Conservation (phyloP, 768 basidiomycete species). For the Thelephora aurantiotincta region DNA sequence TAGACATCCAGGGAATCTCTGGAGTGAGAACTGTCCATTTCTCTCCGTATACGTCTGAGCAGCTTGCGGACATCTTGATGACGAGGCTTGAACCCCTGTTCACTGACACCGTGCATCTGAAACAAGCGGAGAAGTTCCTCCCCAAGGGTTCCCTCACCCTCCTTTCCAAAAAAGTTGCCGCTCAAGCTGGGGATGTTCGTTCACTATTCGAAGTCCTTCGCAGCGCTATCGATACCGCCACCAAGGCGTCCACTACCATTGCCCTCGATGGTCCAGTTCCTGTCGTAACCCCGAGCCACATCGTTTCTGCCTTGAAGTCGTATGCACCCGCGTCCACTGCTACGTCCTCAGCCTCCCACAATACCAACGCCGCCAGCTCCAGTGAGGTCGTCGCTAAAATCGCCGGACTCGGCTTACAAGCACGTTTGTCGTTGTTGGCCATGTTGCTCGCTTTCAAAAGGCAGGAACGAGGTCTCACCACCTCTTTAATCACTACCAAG, state of each 20-base stretch:
- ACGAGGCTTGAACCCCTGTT: slow-evolving; percentile 45
- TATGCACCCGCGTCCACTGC: slow-evolving; percentile 27
- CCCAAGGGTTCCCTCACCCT: slow-evolving; percentile 50
- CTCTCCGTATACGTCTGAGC: slow-evolving; percentile 58
- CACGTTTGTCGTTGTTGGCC: slow-evolving; percentile 52
- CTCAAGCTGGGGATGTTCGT: slow-evolving; percentile 73
- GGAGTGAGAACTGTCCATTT: slow-evolving; percentile 61
- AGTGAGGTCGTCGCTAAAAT: slow-evolving; percentile 59
- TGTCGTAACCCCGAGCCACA: slow-evolving; percentile 47
- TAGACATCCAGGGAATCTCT: slow-evolving; percentile 16
- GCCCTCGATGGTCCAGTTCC: slow-evolving; percentile 18
- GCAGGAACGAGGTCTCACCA: slow-evolving; percentile 37
- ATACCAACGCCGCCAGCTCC: slow-evolving; percentile 8
- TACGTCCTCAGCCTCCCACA: slow-evolving; percentile 22
- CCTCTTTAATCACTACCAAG: slow-evolving; percentile 16
- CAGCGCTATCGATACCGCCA: slow-evolving; percentile 61
- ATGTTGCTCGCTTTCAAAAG: slow-evolving; percentile 54
- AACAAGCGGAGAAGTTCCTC: slow-evolving; percentile 36
- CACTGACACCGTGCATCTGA: slow-evolving; percentile 10
- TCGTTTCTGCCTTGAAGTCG: slow-evolving; percentile 63
- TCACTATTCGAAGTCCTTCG: slow-evolving; percentile 69
- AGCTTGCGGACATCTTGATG: slow-evolving; percentile 56
- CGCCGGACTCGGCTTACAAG: slow-evolving; percentile 56
- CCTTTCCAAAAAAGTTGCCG: slow-evolving; percentile 68
- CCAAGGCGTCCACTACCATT: slow-evolving; percentile 13